These are phyloP conservation scores for Naumovozyma castellii DNA, from an alignment of 805 yeast species.

Conservation along the genomic window DNA sequence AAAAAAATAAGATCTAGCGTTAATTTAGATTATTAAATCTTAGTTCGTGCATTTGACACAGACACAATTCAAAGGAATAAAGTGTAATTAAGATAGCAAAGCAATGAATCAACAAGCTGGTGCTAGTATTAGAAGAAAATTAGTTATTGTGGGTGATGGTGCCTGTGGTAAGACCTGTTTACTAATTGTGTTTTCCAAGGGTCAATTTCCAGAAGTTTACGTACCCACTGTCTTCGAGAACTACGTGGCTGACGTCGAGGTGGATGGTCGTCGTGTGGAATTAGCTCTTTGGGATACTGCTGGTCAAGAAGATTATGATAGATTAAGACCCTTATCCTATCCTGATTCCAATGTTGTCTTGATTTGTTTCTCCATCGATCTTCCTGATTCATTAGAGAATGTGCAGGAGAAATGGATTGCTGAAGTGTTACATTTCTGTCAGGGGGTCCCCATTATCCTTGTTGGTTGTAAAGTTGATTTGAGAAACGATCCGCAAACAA, in stretches of 20 bases:
- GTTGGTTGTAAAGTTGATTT: conserved; percentile 90
- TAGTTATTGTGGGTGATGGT: conserved; percentile 95
- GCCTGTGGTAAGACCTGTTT: conserved; percentile 95
- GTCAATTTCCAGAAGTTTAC: conserved; percentile 86
- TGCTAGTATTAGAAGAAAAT: conserved; percentile 39
- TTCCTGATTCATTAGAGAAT: conserved; percentile 86
- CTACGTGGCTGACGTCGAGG: conserved; percentile 93
- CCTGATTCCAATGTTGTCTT: conserved; percentile 88
- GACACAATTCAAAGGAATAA: no score
- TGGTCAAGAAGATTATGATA: conserved; percentile 95
- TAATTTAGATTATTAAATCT: no score
- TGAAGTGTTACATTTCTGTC: conserved; percentile 89
- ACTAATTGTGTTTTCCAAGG: conserved; percentile 76
- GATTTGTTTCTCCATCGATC: conserved; percentile 83
- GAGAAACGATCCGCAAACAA: conserved; percentile 70
- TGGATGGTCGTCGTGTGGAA: conserved; percentile 85
- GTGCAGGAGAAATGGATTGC: conserved; percentile 95
- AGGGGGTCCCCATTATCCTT: conserved; percentile 82
- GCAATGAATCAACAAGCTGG: neutral
- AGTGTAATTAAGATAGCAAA: no score
- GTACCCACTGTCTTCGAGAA: conserved; percentile 96
- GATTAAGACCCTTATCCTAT: conserved; percentile 82
- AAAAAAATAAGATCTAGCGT: no score
- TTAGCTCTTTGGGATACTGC: conserved; percentile 97
- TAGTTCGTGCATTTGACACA: no score